Base-by-base conservation (phyloP, 1,284 basidiomycete genomes). In the Ceratobasidium sp. region DNA sequence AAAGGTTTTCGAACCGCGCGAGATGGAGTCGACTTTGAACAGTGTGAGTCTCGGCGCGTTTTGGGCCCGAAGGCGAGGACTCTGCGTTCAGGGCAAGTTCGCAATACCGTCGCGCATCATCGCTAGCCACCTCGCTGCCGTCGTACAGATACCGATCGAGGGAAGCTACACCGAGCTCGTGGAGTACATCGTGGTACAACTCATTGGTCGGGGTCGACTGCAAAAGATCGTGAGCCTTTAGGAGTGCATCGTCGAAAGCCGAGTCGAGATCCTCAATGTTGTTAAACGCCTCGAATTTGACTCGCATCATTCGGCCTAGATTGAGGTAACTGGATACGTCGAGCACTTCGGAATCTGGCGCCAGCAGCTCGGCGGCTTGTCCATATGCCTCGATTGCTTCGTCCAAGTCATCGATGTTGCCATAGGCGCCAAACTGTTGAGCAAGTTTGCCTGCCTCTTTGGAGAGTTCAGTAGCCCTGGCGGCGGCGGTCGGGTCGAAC, bases 271-370 rank as follows among this genome's bases (percentile, higher is more conserved):
- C 63, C 39, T 43, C 24, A 19, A 65, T 65, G 11, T 53, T 29
- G 63, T 49, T 34, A 24, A 51, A 65, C 27, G 63, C 31, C 63
- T 65, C 63, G 41, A 65, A 65, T 46, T 65, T 65, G 48, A 65
- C 31, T 37, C 63, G 63, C 63, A 65, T 48, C 63, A 65, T 65
- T 16, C 63, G 48, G n/a, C 63, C 63, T 2, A 65, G 63, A 19
- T 65, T 11, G 2, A 65, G 63, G 13, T 65, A 65, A n/a, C 63
- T 65, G n/a, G 29, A 37, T 2, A 51, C 29, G 22, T 65, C 63
- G n/a, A 65, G 63, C 14, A 34, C n/a, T 1, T 65, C 46, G 7
- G 63, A 51, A 24, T 14, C 19, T 19, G 46, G 46, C 19, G 63
- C 46, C 22, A 65, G 31, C 31, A 51, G 24, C 31, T 65, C 63